Evolutionary conservation across 306 rosid genomes (phyloP), one percentile per base, ranked within the genome.

Genomic region (Glycine tomentella): DNA sequence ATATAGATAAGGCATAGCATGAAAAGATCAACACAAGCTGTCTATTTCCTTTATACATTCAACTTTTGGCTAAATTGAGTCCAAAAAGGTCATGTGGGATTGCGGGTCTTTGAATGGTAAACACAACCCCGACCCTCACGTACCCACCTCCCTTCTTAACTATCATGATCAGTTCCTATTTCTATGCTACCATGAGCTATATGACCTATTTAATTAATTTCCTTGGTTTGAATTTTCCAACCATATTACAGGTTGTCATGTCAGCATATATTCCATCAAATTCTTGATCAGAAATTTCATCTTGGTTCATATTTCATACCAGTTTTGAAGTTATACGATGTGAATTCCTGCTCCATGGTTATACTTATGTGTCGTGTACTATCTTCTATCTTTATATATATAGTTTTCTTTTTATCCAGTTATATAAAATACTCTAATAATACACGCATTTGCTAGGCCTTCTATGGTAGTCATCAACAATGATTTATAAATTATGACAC

Each of bases 21-120:
- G 20, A 20, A 20, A 20, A 20, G 20, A 20, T 20, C 20, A 20
- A 20, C 20, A 20, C 20, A 20, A 20, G 20, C 20, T 20, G 1
- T 20, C 20, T 20, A 20, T 20, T 20, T 20, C 20, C 20, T 20
- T 20, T 20, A 20, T 20, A 20, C 20, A 20, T 64, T 75, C 75
- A 74, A 78, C 15, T 82, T 56, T 76, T 59, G 45, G 78, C 77
- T 72, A 73, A 34, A 2, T 34, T 34, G 38, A 34, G 38, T 34
- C 38, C 38, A 34, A 34, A n/a, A 34, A 80, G 50, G 13, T 77
- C 85, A 80, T 62, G 85, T 80, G 87, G 44, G 66, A 55, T 42
- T 69, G 84, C 5, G 53, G 80, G 81, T 69, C 86, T 84, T 13
- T 12, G 46, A 74, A 84, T 74, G 64, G 72, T 12, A 87, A 81